Base-by-base conservation (phyloP, 768 basidiomycete species). In the Rhodocollybia butyracea region DNA sequence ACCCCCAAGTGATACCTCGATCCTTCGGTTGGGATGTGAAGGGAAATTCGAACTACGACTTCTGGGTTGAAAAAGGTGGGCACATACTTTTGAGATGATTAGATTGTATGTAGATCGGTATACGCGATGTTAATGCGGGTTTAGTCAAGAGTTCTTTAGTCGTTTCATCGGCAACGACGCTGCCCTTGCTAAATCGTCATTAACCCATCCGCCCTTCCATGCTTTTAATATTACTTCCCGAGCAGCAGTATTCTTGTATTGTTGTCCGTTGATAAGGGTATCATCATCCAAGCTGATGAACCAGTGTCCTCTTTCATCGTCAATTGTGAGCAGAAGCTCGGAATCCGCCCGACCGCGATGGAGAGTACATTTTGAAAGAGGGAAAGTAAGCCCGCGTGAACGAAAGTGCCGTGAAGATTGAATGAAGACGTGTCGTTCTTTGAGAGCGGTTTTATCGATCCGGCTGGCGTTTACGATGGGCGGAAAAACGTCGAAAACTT, bases 271-370 rank as follows among this genome's bases (percentile, higher is more conserved):
- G 21, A 73, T 63, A 3, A 63, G 19, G 1, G 68, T 61, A 48
- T 67, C 61, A 48, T 67, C 61, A 12, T 61, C 58, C 21, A 73
- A 55, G 17, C 64, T 67, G 30, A 73, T 60, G 58, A 66, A 64
- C 72, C 72, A 73, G 58, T 72, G 69, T 12, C 69, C 71, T 36
- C 67, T 54, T 56, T 68, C 62, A 13, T 64, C 66, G 17, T 60
- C 53, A 26, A 66, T 64, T 22, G 65, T 63, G 30, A 73, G 58
- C 11, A 72, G 63, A 39, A 72, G 57, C 60, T 73, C 72, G 2
- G 67, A 65, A 19, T 62, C 55, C 34, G 70, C 68, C 54, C 72
- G 65, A 32, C 72, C 72, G 6, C 67, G 61, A 34, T 62, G 56
- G 1, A 73, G 53, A 27, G 64, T 63, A 57, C 69, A 68, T 29